phyloP scores from a whole-genome alignment of 1,284 basidiomycete genomes.

The Leucoagaricus sp. region DNA sequence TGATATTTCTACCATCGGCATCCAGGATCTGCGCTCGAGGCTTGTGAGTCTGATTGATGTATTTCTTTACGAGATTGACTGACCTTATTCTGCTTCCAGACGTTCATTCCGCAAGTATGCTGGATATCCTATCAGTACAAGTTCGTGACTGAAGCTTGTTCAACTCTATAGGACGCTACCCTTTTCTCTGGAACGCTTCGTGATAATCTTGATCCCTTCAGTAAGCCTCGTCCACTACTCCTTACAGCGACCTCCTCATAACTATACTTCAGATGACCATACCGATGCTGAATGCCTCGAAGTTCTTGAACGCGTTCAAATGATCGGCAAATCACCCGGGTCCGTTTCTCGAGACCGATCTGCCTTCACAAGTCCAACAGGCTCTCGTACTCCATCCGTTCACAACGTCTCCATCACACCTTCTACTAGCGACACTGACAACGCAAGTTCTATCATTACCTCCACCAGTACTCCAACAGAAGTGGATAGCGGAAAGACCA shows the following conservation, averaged over 20 bases:
- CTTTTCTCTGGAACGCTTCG: constrained; percentile 87
- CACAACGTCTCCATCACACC: constrained; percentile 28
- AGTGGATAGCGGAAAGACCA: constrained; percentile 46
- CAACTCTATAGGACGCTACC: constrained; percentile 58
- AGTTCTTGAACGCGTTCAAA: constrained; percentile 63
- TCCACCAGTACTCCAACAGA: constrained; percentile 46
- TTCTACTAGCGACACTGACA: neutral
- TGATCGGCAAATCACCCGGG: constrained; percentile 44
- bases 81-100: constrained; percentile 41
- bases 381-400: constrained; percentile 52
- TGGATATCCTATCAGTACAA: neutral
- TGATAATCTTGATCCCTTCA: constrained; percentile 88
- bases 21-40: constrained; percentile 80
- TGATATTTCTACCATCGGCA: constrained; percentile 85
- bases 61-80: neutral
- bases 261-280: constrained; percentile 58
- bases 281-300: constrained; percentile 78
- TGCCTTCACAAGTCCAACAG: constrained; percentile 38
- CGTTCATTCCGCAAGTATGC: constrained; percentile 79
- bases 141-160: constrained; percentile 26
- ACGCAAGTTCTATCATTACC: constrained; percentile 23
- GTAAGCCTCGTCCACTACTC: constrained; percentile 27
- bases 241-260: neutral
- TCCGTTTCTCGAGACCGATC: constrained; percentile 39
- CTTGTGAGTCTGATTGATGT: constrained; percentile 46